A percentile compares a stretch with the other conserved stretches of the same genome.
Evolutionary conservation across 305 asterid genomes (phyloP).

Genomic region (Lippia alba): DNA sequence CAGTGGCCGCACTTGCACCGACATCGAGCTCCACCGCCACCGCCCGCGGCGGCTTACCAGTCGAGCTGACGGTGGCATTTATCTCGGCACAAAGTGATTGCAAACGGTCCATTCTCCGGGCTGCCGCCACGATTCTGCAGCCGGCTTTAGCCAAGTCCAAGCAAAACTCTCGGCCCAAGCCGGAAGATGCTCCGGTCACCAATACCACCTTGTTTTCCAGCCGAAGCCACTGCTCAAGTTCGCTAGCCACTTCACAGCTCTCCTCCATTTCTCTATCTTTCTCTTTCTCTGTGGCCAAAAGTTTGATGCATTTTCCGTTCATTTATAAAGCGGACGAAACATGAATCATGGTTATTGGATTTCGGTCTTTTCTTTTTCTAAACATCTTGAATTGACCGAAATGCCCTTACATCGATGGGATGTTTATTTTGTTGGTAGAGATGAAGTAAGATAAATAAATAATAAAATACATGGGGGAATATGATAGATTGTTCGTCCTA

Average conservation of each 20-base stretch:
- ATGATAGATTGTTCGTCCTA: no score
- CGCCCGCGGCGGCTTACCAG: slow-evolving; percentile 42
- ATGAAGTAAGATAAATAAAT: no score
- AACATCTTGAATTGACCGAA: neutral
- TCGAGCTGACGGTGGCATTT: slow-evolving; percentile 29
- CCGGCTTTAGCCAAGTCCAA: slow-evolving; percentile 59
- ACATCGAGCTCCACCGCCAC: slow-evolving; percentile 35
- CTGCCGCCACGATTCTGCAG: slow-evolving; percentile 61
- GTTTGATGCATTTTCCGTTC: no score
- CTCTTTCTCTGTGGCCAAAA: neutral
- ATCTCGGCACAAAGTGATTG: slow-evolving; percentile 56
- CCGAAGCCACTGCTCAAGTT: slow-evolving; percentile 58
- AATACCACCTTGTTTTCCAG: slow-evolving; percentile 57
- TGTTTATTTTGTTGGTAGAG: no score
- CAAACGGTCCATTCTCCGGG: slow-evolving; percentile 55
- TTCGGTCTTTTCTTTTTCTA: neutral
- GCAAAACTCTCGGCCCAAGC: slow-evolving; percentile 65
- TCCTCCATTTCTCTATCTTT: slow-evolving; percentile 4
- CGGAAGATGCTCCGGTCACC: slow-evolving; percentile 74
- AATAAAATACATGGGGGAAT: no score
- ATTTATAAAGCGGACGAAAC: no score
- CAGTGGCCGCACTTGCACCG: slow-evolving; percentile 38
- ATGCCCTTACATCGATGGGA: neutral
- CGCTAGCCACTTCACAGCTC: slow-evolving; percentile 27
- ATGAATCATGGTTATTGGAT: neutral